phyloP scores from a whole-genome alignment of 2,329 filamentous ascomycete species.

The Exophiala spinifera region DNA sequence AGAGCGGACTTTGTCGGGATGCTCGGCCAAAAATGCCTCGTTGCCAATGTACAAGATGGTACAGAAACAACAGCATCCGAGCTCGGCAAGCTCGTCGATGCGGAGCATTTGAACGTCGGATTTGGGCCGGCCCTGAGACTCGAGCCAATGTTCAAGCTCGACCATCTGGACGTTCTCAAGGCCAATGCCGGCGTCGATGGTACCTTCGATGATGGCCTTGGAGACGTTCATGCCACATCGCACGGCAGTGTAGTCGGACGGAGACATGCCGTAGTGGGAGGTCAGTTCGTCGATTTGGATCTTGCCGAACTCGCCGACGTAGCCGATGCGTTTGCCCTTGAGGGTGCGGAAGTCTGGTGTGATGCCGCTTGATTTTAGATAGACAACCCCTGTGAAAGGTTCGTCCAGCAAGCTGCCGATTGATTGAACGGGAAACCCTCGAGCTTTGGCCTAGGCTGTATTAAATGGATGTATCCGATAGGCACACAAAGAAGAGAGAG shows the following conservation, averaged over 20 bases:
- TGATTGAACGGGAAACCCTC: conserved; percentile 68
- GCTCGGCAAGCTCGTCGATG: conserved; percentile 74
- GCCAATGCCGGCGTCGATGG: conserved; percentile 72
- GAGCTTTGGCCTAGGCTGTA: conserved; percentile 62
- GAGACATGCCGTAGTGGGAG: conserved; percentile 71
- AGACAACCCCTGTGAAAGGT: conserved; percentile 75
- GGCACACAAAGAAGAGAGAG: conserved; percentile 6
- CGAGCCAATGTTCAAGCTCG: conserved; percentile 74
- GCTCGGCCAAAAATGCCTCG: conserved; percentile 63
- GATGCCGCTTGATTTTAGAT: conserved; percentile 71
- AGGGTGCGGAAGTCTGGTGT: conserved; percentile 71
- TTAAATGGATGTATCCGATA: neutral
- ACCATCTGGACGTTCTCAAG: conserved; percentile 83
- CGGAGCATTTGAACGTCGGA: conserved; percentile 74
- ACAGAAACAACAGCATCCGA: conserved; percentile 83
- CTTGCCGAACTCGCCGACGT: conserved; percentile 77
- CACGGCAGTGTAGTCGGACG: conserved; percentile 70
- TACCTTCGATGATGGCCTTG: conserved; percentile 69
- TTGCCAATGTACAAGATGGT: conserved; percentile 78
- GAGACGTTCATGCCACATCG: conserved; percentile 80
- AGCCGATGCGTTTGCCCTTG: conserved; percentile 73
- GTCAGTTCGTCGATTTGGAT: conserved; percentile 81
- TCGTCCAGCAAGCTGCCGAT: conserved; percentile 74
- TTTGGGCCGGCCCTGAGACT: conserved; percentile 58
- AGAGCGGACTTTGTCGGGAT: conserved; percentile 62